Base-by-base conservation (phyloP, 768 basidiomycete species). In the Hygrocybe punicea region DNA sequence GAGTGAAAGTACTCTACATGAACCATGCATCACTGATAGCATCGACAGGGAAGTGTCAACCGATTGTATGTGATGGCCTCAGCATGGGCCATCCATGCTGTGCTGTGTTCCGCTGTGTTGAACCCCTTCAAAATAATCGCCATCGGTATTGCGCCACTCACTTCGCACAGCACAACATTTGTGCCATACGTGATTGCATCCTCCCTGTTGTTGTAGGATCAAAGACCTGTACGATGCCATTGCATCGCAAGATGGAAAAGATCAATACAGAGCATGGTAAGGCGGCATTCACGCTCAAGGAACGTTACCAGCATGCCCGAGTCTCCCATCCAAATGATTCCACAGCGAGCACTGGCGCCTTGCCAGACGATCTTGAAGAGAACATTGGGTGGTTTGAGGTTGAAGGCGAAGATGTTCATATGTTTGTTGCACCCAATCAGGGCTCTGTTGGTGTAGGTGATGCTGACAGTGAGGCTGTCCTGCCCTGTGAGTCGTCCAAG, bases 111-210 rank as follows among this genome's bases (percentile, higher is more conserved):
- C 34, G 42, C 17, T 68, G 65, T 48, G 55, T 40, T 2, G 25
- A 36, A 4, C 54, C 59, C 13, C 56, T 65, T 1, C 17, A n/a
- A 17, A 62, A 57, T n/a, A 65, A 56, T 21, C 40, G 58, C 0
- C 45, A 64, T 37, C 62, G 56, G 1, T 68, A 62, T 57, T 68
- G 67, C 33, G n/a, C 52, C 1, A 2, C 4, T 0, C 66, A 67
- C 39, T 3, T 1, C 4, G 11, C 55, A 3, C 44, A 49, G 7
- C 19, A 60, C n/a, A 14, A 39, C 0, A 11, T 58, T 2, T 68
- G 67, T 49, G 40, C 62, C 14, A 19, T 65, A 9, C 42, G 45
- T 13, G 60, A 49, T 6, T 67, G 66, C 36, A 23, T 58, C 17
- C 11, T 1, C 4, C 55, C 59, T 33, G 35, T 59, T 16, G 47